Evolutionary conservation across 1,139 yeast genomes (phyloP), one percentile per base, ranked within the genome.

Genomic region (Geotrichum macrosporum): DNA sequence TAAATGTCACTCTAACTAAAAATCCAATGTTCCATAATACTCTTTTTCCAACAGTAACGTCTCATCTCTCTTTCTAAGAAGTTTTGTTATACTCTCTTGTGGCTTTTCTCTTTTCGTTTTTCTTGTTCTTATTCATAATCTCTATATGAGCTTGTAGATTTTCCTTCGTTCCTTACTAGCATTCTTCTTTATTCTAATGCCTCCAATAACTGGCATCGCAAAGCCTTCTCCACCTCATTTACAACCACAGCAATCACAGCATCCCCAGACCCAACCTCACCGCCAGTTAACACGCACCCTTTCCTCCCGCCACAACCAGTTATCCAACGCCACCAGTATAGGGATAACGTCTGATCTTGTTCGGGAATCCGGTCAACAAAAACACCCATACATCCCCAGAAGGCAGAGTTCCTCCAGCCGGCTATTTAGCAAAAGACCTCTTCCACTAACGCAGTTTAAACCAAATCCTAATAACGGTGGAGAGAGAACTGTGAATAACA

Each of bases 161-260:
- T 16, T 15, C n/a, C 15, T 37, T 16, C 33, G 34, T 12, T 18
- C 41, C 5, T 29, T 37, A 18, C 30, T 27, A 37, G 41, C 41
- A 27, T 29, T 16, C 15, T 37, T 29, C n/a, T 18, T 32, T 27
- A 20, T 27, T 35, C 21, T 9, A 39, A 44, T 44, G 48, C 43
- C 44, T 22, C 40, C 35, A 5, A 36, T 29, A 38, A 38, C 37
- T 27, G 33, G 35, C 40, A 39, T 30, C 27, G 29, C n/a, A 35
- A 24, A 16, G 26, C 36, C 35, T 5, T 31, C 45, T 22, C 29
- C 40, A 13, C 22, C 40, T 13, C n/a, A n/a, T n/a, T 21, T 40
- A 8, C 40, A 35, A 16, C 40, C 30, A 18, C 44, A 20, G 26
- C 39, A 36, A 19, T 19, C 20, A 26, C 40, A 42, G 12, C 40